phyloP scores from a whole-genome alignment of 345 rosid genomes.

The Pistacia vera region DNA sequence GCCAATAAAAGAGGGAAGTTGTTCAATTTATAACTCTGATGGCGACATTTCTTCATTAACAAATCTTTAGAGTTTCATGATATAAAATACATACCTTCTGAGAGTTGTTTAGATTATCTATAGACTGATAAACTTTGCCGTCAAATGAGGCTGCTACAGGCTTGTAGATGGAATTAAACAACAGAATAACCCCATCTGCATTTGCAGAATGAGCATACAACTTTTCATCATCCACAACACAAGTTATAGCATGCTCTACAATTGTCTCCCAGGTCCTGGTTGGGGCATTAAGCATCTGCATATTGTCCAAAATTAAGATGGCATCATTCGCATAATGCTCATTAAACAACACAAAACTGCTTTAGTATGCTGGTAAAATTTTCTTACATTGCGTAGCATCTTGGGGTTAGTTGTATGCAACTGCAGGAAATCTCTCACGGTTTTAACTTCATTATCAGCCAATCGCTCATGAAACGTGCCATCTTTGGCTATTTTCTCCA shows the following conservation, averaged over 20 bases:
- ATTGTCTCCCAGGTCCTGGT: constrained; percentile 58
- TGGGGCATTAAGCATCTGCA: constrained; percentile 57
- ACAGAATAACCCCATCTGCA: constrained; percentile 32
- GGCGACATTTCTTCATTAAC: background rate
- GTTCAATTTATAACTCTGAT: constrained; percentile 6
- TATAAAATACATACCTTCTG: constrained; percentile 38
- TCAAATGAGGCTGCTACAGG: constrained; percentile 44
- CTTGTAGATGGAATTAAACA: constrained; percentile 54
- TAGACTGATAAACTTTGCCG: constrained; percentile 25
- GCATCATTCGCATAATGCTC: constrained; percentile 8
- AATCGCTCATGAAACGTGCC: constrained; percentile 50
- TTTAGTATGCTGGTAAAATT: background rate
- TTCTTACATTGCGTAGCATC: constrained; percentile 48
- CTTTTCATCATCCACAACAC: constrained; percentile 55
- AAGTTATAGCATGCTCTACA: constrained; percentile 56
- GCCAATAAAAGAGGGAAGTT: constrained; percentile 8
- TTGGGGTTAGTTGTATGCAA: constrained; percentile 18
- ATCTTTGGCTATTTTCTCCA: constrained; percentile 69
- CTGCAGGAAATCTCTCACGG: constrained; percentile 51
- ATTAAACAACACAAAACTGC: background rate
- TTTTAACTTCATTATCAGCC: constrained; percentile 16
- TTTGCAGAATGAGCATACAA: constrained; percentile 36
- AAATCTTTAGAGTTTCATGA: background rate
- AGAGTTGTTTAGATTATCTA: constrained; percentile 32
- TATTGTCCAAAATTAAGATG: background rate